Percentiles rank a stretch among this genome's conserved stretches.
Evolutionary conservation across 768 basidiomycete genomes (phyloP).

Genomic region (Pleurotus citrinopileatus): DNA sequence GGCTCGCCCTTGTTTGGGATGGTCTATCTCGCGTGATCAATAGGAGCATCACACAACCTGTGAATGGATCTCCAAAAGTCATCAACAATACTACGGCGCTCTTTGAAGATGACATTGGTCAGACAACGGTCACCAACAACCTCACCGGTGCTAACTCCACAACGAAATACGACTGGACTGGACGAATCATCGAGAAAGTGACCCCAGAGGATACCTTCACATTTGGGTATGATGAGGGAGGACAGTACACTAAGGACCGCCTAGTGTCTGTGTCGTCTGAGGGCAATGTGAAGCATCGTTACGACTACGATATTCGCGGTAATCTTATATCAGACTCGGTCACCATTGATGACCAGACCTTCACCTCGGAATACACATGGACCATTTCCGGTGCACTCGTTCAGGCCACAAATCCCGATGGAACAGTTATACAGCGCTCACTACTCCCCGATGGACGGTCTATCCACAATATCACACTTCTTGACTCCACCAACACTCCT

Average conservation of each 20-base stretch:
- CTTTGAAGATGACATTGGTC: not conserved
- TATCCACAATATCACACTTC: not conserved
- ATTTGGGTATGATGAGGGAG: slow-evolving; percentile 4
- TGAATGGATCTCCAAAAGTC: not conserved
- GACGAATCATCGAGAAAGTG: not conserved
- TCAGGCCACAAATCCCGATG: slow-evolving; percentile 1
- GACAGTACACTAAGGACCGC: slow-evolving; percentile 1
- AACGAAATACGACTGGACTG: not conserved
- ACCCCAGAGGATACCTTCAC: not conserved
- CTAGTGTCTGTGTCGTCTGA: slow-evolving; percentile 1
- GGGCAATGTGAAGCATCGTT: not conserved
- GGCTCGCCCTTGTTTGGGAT: slow-evolving; percentile 1
- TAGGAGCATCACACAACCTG: slow-evolving; percentile 1
- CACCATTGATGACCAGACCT: not conserved
- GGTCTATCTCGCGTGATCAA: not conserved
- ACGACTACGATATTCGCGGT: not conserved
- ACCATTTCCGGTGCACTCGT: not conserved
- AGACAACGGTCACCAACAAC: not conserved
- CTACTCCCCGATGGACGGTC: slow-evolving; percentile 4
- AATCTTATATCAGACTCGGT: not conserved
- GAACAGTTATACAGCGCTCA: not conserved
- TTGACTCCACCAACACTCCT: not conserved
- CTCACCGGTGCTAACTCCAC: not conserved
- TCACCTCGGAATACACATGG: not conserved
- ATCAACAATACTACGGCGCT: not conserved